These are phyloP conservation scores for Trichoderma reesei DNA, from an alignment of 495 filamentous ascomycete species.

Conservation along the genomic window DNA sequence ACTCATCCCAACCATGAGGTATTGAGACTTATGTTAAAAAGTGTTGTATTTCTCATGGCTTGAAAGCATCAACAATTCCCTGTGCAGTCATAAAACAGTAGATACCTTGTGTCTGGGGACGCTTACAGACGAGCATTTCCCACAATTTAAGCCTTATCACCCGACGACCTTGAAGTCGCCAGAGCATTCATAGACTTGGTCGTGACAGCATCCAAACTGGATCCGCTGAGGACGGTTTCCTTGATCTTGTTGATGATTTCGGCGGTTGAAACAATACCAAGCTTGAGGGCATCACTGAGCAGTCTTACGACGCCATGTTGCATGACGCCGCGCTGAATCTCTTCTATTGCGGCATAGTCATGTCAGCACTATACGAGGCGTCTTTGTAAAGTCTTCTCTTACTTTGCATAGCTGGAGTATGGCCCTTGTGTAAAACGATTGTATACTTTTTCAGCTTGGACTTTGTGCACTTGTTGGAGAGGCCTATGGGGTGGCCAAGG, in stretches of 20 bases:
- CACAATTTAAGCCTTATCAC: background rate
- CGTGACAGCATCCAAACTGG: constrained; percentile 22
- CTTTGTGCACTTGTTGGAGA: constrained; percentile 23
- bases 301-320: constrained; percentile 24
- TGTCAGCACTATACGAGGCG: background rate
- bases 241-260: constrained; percentile 28
- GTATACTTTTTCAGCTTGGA: constrained; percentile 26
- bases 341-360: constrained; percentile 15
- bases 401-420: constrained; percentile 24
- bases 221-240: constrained; percentile 22
- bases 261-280: constrained; percentile 24
- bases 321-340: constrained; percentile 24
- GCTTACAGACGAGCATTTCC: background rate
- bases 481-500: constrained; percentile 25
- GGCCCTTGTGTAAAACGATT: constrained; percentile 28
- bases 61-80: background rate
- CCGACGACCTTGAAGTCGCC: background rate
- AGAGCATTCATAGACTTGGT: constrained; percentile 25
- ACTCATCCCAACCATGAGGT: too few relatives aligned
- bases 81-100: background rate
- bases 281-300: constrained; percentile 24
- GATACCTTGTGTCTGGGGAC: background rate
- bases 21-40: too few relatives aligned
- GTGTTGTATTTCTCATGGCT: too few relatives aligned
- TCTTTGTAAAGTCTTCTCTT: constrained; percentile 6